Conservation (phyloP, 2,329 filamentous ascomycete genomes). For the Fusarium denticulatum region DNA sequence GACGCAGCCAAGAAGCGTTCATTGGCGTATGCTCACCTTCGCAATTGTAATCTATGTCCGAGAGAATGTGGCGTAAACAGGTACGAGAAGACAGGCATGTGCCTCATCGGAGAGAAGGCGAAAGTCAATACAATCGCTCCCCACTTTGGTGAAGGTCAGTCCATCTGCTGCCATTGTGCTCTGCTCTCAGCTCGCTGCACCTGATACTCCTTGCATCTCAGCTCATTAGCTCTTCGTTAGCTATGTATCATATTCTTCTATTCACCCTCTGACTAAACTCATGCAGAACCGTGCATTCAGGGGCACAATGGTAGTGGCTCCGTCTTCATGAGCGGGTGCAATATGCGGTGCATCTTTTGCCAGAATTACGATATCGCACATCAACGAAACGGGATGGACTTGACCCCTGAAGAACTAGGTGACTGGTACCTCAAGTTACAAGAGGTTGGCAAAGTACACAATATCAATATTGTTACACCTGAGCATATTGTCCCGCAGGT, state of each 20-base stretch:
- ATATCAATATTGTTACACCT: conserved; percentile 88
- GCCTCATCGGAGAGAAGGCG: conserved; percentile 78
- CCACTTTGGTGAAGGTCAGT: conserved; percentile 79
- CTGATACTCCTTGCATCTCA: conserved; percentile 18
- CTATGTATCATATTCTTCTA: neutral
- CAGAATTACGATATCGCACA: conserved; percentile 89
- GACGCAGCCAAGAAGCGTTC: conserved; percentile 80
- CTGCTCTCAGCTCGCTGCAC: neutral
- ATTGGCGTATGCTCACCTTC: conserved; percentile 76
- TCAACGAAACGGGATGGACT: conserved; percentile 80
- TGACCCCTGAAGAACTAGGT: conserved; percentile 80
- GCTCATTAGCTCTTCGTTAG: neutral
- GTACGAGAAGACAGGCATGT: conserved; percentile 81
- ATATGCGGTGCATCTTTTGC: conserved; percentile 79
- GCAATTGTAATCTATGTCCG: conserved; percentile 84
- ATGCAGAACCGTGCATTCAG: conserved; percentile 80
- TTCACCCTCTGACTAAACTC: neutral
- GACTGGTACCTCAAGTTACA: conserved; percentile 88
- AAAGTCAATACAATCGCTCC: conserved; percentile 88
- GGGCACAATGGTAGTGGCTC: conserved; percentile 82
- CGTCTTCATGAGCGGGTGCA: conserved; percentile 83
- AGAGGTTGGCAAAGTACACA: conserved; percentile 82
- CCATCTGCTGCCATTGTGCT: neutral
- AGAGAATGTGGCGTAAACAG: conserved; percentile 81
- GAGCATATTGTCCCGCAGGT: conserved; percentile 90